These are phyloP conservation scores for Fusarium floridanum DNA, from an alignment of 2,329 filamentous ascomycete species.

Conservation along the genomic window DNA sequence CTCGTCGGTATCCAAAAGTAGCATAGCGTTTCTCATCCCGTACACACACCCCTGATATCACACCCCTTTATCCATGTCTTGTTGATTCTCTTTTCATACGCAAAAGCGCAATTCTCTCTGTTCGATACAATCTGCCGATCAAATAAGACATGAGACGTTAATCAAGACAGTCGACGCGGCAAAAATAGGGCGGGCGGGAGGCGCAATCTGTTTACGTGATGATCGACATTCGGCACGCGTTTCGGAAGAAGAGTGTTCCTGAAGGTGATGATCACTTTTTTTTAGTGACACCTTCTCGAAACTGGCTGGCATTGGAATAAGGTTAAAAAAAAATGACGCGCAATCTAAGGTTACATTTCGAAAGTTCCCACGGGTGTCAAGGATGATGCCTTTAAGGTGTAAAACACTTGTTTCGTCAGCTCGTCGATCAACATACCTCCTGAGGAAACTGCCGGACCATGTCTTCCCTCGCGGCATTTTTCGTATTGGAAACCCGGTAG, in stretches of 20 bases:
- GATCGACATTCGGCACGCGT: not conserved
- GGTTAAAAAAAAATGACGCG: not conserved
- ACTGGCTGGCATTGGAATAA: not conserved
- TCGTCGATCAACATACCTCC: not conserved
- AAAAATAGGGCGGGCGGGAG: not conserved
- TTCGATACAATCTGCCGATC: constrained; percentile 14
- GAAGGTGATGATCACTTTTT: not conserved
- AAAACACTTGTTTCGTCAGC: not conserved
- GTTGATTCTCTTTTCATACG: not conserved
- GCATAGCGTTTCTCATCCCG: constrained; percentile 3
- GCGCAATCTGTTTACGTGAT: not conserved
- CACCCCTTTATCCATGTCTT: not conserved
- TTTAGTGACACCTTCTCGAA: constrained; percentile 1
- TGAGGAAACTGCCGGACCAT: not conserved
- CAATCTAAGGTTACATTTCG: not conserved
- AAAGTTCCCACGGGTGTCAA: not conserved
- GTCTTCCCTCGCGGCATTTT: not conserved
- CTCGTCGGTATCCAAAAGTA: constrained; percentile 23
- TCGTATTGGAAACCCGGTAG: not conserved
- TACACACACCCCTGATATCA: not conserved
- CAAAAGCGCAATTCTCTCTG: constrained; percentile 4
- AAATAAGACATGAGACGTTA: not conserved
- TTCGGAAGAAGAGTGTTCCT: not conserved
- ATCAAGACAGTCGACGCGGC: constrained; percentile 1
- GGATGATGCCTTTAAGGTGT: not conserved